Conservation (phyloP, 441 rosid species). For the Arabidopsis lyrata region DNA sequence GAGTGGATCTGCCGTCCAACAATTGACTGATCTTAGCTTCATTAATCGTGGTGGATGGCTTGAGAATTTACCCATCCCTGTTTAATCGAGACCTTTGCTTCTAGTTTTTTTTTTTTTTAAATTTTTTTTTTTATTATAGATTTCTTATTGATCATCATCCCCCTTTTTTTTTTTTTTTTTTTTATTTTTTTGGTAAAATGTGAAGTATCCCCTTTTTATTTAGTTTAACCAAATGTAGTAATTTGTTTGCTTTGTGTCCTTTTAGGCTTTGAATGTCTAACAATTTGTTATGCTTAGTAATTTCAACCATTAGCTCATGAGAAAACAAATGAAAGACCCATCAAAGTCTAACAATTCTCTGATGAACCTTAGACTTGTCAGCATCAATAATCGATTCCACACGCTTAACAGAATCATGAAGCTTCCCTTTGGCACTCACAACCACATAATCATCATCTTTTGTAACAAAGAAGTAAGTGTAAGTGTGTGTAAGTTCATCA, state of each 20-base stretch:
- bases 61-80: constrained; percentile 33
- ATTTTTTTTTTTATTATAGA: not conserved
- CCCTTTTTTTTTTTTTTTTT: no score
- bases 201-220: not conserved
- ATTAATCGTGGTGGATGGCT: constrained; percentile 50
- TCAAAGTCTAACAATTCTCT: constrained; percentile 64
- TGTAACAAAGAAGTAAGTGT: no score
- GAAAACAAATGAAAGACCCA: not conserved
- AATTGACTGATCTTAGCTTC: constrained; percentile 48
- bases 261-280: not conserved
- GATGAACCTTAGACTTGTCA: constrained; percentile 33
- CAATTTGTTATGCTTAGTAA: no score
- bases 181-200: no score
- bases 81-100: constrained; percentile 17
- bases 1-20: not conserved
- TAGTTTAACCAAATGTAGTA: not conserved
- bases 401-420: constrained; percentile 70
- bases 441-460: constrained; percentile 93
- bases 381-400: constrained; percentile 45
- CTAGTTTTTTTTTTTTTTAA: not conserved
- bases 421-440: constrained; percentile 81
- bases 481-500: no score
- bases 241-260: constrained; percentile 4
- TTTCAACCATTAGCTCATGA: no score
- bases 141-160: not conserved